Conservation (phyloP, 2,329 filamentous ascomycete genomes). For the Alternaria postmessia region DNA sequence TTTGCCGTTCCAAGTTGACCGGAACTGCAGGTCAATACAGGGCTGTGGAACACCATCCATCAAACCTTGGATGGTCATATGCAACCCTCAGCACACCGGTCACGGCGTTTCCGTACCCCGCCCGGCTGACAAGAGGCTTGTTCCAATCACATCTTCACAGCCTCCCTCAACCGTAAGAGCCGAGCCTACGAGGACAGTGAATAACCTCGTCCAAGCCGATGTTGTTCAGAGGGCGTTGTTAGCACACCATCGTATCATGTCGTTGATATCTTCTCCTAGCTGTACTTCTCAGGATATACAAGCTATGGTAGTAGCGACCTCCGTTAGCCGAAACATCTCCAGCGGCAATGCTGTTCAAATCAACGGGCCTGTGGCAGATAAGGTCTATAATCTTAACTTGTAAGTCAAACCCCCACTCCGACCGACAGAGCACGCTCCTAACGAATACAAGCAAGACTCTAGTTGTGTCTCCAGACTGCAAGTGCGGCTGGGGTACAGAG, state of each 20-base stretch:
- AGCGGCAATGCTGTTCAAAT: slow-evolving; percentile 10
- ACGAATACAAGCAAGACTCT: slow-evolving; percentile 7
- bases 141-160: neutral
- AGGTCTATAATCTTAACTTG: slow-evolving; percentile 6
- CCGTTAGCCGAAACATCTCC: slow-evolving; percentile 10
- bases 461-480: neutral
- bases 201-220: neutral
- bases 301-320: neutral
- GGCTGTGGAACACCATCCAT: neutral
- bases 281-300: neutral
- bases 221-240: neutral
- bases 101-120: neutral
- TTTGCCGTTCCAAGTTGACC: neutral
- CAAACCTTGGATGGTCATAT: neutral
- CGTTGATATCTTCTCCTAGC: neutral
- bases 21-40: neutral
- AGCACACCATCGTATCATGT: neutral
- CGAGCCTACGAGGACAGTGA: neutral
- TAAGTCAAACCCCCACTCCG: slow-evolving; percentile 1
- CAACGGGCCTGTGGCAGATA: slow-evolving; percentile 1
- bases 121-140: neutral
- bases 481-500: neutral
- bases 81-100: slow-evolving; percentile 1
- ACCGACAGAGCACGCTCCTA: neutral
- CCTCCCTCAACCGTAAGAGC: neutral